A percentile compares a stretch with the other conserved stretches of the same genome.
Evolutionary conservation across 805 yeast genomes (phyloP).

Genomic region (Yamadazyma sp.): DNA sequence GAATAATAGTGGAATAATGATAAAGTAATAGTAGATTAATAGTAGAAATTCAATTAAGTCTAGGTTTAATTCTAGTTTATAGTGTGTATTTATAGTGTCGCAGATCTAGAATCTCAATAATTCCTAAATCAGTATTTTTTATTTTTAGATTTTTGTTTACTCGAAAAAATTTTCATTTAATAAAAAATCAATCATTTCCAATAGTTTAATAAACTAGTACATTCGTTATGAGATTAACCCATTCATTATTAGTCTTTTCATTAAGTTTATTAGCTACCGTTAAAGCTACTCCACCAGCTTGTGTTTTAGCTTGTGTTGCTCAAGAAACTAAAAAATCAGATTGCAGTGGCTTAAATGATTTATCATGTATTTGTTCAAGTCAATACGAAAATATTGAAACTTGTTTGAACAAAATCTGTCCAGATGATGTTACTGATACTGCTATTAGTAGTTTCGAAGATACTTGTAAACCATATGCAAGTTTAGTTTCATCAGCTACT

Average conservation of each 20-base stretch:
- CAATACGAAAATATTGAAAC: conserved; percentile 50
- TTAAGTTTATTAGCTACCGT: conserved; percentile 33
- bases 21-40: too few species aligned
- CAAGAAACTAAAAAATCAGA: conserved; percentile 56
- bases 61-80: too few species aligned
- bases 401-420: conserved; percentile 71
- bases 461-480: conserved; percentile 48
- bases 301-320: conserved; percentile 84
- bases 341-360: conserved; percentile 60
- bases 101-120: too few species aligned
- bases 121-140: too few species aligned
- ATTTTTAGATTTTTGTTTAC: conserved; percentile 2
- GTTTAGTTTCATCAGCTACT: conserved; percentile 21
- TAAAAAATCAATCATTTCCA: conserved; percentile 1
- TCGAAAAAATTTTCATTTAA: neutral
- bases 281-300: conserved; percentile 83
- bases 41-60: too few species aligned
- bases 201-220: conserved; percentile 7
- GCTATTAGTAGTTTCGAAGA: conserved; percentile 60
- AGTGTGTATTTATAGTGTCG: too few species aligned
- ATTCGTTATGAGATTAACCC: conserved; percentile 10
- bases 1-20: too few species aligned
- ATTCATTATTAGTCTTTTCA: conserved; percentile 15
- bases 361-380: conserved; percentile 64
- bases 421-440: conserved; percentile 51